Conservation (phyloP, 2,329 filamentous ascomycete species). For the Lojkania enalia region DNA sequence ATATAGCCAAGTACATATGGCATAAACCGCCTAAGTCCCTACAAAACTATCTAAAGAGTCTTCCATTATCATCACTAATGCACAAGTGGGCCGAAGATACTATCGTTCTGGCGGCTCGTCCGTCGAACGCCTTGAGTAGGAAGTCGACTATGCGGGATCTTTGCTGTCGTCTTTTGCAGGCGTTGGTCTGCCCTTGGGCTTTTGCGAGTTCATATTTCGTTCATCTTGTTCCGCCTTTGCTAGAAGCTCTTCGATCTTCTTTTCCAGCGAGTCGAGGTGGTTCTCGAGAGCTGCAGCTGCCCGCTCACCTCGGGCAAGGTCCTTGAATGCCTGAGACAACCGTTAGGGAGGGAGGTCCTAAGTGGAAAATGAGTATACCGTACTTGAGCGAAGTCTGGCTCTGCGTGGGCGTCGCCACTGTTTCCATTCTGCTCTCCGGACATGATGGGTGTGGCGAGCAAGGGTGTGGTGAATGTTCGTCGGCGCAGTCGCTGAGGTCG, state of each 20-base stretch:
- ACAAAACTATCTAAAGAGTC: no score
- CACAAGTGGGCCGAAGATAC: no score
- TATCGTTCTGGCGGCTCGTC: no score
- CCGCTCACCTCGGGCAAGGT: constrained; percentile 58
- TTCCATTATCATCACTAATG: no score
- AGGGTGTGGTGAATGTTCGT: constrained; percentile 10
- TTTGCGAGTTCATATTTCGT: constrained; percentile 29
- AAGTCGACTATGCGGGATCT: no score
- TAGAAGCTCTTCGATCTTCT: constrained; percentile 58
- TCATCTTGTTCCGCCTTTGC: constrained; percentile 52
- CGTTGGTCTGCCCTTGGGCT: constrained; percentile 15
- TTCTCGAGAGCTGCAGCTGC: constrained; percentile 59
- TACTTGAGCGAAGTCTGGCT: constrained; percentile 44
- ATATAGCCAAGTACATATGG: no score
- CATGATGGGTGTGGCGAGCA: constrained; percentile 28
- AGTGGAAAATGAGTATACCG: background rate
- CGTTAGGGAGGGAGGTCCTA: constrained; percentile 15
- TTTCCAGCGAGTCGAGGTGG: constrained; percentile 58
- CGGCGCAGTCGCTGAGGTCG: constrained; percentile 14
- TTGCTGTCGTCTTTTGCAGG: constrained; percentile 18
- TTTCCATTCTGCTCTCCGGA: constrained; percentile 36
- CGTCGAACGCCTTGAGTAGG: no score
- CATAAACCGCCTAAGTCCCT: no score
- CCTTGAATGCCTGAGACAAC: constrained; percentile 52
- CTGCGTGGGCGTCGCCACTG: constrained; percentile 22